Evolutionary conservation across 192 early-diverging fungal species (phyloP).

Genomic region (Mortierella antarctica): DNA sequence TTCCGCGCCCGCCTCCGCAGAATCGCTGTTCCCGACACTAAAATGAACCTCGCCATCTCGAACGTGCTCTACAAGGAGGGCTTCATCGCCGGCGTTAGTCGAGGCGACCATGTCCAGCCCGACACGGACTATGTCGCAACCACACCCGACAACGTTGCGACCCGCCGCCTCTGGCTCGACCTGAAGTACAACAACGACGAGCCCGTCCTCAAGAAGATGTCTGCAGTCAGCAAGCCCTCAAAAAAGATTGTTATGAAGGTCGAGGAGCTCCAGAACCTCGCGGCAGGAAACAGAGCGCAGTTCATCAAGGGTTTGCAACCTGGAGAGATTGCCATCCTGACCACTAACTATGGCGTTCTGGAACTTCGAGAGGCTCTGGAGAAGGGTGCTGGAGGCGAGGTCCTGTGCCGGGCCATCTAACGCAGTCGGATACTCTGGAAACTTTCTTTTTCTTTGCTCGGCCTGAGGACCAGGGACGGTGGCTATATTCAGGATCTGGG

Average conservation of each 20-base stretch:
- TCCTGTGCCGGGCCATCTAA: conserved; percentile 77
- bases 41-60: conserved; percentile 85
- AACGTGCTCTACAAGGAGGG: conserved; percentile 93
- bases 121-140: conserved; percentile 77
- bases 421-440: too few species aligned
- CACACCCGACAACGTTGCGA: conserved; percentile 85
- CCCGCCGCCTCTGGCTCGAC: conserved; percentile 90
- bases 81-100: conserved; percentile 81
- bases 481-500: too few species aligned
- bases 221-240: conserved; percentile 86
- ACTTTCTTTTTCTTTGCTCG: too few species aligned
- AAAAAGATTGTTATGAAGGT: conserved; percentile 83
- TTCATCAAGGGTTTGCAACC: conserved; percentile 86
- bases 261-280: conserved; percentile 82
- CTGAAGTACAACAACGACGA: conserved; percentile 91
- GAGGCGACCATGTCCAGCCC: conserved; percentile 84
- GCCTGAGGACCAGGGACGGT: too few species aligned
- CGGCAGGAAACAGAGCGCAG: conserved; percentile 75
- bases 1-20: conserved; percentile 82
- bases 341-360: conserved; percentile 87
- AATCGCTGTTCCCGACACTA: conserved; percentile 90
- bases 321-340: conserved; percentile 92
- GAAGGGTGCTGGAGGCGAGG: conserved; percentile 87
- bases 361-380: conserved; percentile 92
- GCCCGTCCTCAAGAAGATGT: conserved; percentile 84